A percentile compares a stretch with the other conserved stretches of the same genome.
phyloP scores from a whole-genome alignment of 2,329 filamentous ascomycete species.

The Canariomyces notabilis region DNA sequence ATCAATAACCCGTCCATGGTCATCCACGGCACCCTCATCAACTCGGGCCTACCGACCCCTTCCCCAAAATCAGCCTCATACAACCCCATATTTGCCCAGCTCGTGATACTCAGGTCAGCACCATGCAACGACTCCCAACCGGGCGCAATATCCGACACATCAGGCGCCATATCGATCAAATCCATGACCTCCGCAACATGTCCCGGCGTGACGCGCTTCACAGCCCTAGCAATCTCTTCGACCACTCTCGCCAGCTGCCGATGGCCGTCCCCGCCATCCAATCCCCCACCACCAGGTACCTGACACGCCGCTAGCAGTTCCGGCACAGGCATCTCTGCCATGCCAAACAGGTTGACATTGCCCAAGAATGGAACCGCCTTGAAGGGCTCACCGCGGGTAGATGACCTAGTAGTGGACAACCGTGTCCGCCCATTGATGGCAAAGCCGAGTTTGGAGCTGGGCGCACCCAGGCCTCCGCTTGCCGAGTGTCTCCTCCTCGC shows the following conservation, averaged over 20 bases:
- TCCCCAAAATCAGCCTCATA: slow-evolving; percentile 13
- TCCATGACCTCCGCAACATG: slow-evolving; percentile 4
- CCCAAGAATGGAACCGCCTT: slow-evolving; percentile 4
- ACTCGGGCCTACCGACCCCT: slow-evolving; percentile 7
- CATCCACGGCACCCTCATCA: slow-evolving; percentile 4
- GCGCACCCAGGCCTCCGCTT: neutral
- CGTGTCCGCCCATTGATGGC: slow-evolving; percentile 6
- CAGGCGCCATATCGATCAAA: slow-evolving; percentile 2
- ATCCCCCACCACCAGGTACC: neutral
- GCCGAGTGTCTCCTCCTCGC: neutral
- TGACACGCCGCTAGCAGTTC: neutral
- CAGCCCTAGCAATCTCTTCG: neutral
- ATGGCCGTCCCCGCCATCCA: neutral
- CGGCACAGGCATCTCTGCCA: neutral
- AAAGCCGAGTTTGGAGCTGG: slow-evolving; percentile 5
- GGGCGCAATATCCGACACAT: neutral
- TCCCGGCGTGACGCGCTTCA: slow-evolving; percentile 1
- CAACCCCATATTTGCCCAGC: slow-evolving; percentile 16
- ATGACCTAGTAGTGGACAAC: neutral
- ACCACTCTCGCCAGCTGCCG: neutral
- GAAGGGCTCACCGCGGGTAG: neutral
- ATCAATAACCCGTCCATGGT: slow-evolving; percentile 1
- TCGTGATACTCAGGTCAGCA: slow-evolving; percentile 11
- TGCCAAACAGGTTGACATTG: slow-evolving; percentile 1
- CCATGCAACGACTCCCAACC: neutral